Evolutionary conservation across 345 rosid genomes (phyloP).

Genomic region (Angophora floribunda): DNA sequence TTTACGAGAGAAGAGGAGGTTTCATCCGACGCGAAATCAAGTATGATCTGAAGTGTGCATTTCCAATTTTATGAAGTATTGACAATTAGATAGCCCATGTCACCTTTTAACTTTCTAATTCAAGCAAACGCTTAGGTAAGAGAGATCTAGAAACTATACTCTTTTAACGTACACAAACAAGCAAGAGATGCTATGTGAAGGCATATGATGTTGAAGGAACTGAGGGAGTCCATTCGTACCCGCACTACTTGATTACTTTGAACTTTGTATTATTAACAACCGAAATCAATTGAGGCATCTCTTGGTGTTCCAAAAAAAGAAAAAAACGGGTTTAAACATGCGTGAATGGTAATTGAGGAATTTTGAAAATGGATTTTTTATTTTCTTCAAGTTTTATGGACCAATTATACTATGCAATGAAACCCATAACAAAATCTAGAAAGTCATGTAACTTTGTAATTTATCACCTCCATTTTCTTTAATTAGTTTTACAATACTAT

Average conservation of each 20-base stretch:
- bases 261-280: too few species aligned
- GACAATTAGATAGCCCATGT: neutral
- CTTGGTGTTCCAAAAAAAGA: neutral
- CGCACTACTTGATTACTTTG: neutral
- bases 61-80: too few species aligned
- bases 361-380: too few species aligned
- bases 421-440: too few species aligned
- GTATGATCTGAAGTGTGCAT: neutral
- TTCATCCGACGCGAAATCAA: rapidly evolving
- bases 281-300: neutral
- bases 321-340: neutral
- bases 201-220: too few species aligned
- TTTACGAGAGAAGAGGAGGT: neutral
- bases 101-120: neutral
- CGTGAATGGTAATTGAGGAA: neutral
- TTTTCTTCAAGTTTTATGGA: too few species aligned
- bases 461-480: too few species aligned
- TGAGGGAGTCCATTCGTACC: neutral
- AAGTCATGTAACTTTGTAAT: too few species aligned
- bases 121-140: neutral
- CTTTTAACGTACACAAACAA: neutral
- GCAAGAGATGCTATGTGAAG: neutral
- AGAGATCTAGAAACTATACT: neutral
- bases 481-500: too few species aligned
- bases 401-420: too few species aligned